Percentiles rank a stretch among this genome's conserved stretches.
Evolutionary conservation across 108 stramenopile genomes (phyloP).

Genomic region (Skeletonema menzelii): DNA sequence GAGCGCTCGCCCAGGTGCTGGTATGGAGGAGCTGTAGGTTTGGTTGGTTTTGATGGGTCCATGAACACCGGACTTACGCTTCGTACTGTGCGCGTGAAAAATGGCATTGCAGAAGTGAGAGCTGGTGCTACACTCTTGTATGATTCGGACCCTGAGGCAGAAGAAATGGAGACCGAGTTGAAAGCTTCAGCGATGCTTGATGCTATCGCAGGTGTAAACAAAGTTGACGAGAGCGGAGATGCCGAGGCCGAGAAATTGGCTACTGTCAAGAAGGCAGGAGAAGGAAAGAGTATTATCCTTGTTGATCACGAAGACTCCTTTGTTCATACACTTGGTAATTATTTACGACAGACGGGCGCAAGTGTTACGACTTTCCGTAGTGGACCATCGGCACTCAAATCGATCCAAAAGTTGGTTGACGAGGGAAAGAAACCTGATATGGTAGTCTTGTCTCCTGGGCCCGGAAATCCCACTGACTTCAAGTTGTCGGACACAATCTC

Average conservation of each 20-base stretch:
- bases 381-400: constrained; percentile 78
- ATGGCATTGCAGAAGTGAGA: constrained; percentile 93
- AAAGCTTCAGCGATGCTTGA: constrained; percentile 98
- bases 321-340: constrained; percentile 98
- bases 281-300: constrained; percentile 87
- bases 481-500: constrained; percentile 83
- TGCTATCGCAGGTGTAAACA: constrained; percentile 63
- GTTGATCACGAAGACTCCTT: constrained; percentile 99
- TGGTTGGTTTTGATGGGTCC: constrained; percentile 96
- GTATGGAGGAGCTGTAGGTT: constrained; percentile 98
- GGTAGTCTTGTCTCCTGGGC: constrained; percentile 96
- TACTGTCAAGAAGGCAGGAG: constrained; percentile 54
- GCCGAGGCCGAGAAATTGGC: constrained; percentile 35
- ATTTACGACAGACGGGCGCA: constrained; percentile 97
- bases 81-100: constrained; percentile 91
- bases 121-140: constrained; percentile 96
- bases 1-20: constrained; percentile 94
- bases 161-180: constrained; percentile 97
- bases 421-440: constrained; percentile 86
- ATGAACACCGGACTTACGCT: constrained; percentile 97
- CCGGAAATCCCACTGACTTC: constrained; percentile 96
- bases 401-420: constrained; percentile 71
- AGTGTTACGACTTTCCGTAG: constrained; percentile 89
- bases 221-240: constrained; percentile 23
- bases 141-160: constrained; percentile 90